Base-by-base conservation (phyloP, 2,329 filamentous ascomycete species). In the Bertia moriformis region DNA sequence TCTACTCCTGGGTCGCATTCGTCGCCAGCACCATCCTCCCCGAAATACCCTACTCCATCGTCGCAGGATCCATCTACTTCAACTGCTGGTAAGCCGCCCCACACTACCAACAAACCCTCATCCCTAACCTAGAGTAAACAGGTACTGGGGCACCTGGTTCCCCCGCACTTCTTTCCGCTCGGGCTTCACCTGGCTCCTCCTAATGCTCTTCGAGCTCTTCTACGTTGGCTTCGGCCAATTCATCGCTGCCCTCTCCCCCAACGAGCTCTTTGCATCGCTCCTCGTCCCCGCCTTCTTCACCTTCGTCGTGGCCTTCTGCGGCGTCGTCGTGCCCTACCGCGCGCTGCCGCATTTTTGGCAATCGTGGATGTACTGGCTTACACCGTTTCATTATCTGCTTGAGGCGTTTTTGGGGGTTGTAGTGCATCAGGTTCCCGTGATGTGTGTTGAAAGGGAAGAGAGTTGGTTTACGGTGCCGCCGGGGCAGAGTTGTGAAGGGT, bases 1-100 rank as follows among this genome's bases (percentile, higher is more conserved):
- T 86, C 18, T 91, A 89, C 57, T 78, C 73, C 2, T 87, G 83
- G 82, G 57, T 71, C 13, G 78, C 81, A 0, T 84, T 82, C 57
- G 69, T 73, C 0, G 76, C 73, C 2, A 78, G 71, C 0, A 68
- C 71, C 1, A 68, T 86, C 4, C 46, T 84, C 1, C 76, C 71
- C 14, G 83, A 88, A 54, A 63, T 87, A 0, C 83, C 83, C 0
- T 85, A 83, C 46, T 68, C 71, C 0, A 58, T 85, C 12, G 52
- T 83, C 3, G 73, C 75, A 1, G 81, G 75, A 0, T 73, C 67
- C 0, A 51, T 83, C 18, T 83, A 79, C 58, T 83, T 67, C 50
- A 58, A 67, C 43, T 72, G 71, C 47, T 83, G 76, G 77, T 80
- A 61, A 58, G 12, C 17, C 10, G 10, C 24, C n/a, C n/a, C 24